Evolutionary conservation across 805 yeast species (phyloP).

Genomic region (Candida germanica): DNA sequence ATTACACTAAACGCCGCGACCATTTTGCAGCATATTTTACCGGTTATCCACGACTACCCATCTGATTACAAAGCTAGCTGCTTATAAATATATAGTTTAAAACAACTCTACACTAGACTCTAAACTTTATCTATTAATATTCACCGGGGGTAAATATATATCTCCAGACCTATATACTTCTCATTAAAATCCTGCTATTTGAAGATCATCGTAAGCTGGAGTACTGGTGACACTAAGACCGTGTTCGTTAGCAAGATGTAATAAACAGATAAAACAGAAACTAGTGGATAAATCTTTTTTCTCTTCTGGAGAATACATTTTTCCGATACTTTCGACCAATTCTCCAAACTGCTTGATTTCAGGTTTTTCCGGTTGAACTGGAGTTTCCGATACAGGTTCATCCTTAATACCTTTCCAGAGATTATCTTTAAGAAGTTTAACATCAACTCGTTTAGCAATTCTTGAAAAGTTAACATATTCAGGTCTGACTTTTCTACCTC

Average conservation of each 20-base stretch:
- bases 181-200: slow-evolving; percentile 23
- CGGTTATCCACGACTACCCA: no score
- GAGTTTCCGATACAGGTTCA: not conserved
- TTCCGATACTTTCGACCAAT: slow-evolving; percentile 32
- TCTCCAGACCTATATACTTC: no score
- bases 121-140: no score
- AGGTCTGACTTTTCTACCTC: slow-evolving; percentile 25
- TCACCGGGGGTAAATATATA: no score
- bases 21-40: no score
- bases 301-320: slow-evolving; percentile 35
- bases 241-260: slow-evolving; percentile 46
- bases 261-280: slow-evolving; percentile 43
- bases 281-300: slow-evolving; percentile 43
- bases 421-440: slow-evolving; percentile 39
- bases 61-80: no score
- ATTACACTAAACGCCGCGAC: no score
- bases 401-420: slow-evolving; percentile 32
- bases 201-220: slow-evolving; percentile 33
- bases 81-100: no score
- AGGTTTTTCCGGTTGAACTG: slow-evolving; percentile 10
- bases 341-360: slow-evolving; percentile 37
- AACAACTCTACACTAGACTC: no score
- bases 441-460: slow-evolving; percentile 42
- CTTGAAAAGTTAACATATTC: slow-evolving; percentile 41
- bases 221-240: slow-evolving; percentile 31